These are phyloP conservation scores for Sphaerulina populicola DNA, from an alignment of 2,329 filamentous ascomycete genomes.

Conservation along the genomic window DNA sequence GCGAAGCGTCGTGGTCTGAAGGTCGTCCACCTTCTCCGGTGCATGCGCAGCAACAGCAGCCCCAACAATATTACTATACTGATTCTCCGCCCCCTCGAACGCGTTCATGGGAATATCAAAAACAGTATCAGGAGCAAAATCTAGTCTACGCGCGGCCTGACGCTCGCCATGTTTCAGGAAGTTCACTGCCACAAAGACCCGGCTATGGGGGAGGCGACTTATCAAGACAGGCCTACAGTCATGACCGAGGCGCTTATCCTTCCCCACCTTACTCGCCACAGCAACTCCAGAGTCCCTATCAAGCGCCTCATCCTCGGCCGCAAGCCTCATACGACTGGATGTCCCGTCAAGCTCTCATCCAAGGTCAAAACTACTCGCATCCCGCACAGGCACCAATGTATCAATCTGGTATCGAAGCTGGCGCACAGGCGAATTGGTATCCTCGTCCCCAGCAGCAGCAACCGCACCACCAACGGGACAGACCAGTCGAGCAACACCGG, in stretches of 20 bases:
- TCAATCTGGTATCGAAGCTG: conserved; percentile 3
- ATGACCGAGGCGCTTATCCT: neutral
- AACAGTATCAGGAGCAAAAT: conserved; percentile 6
- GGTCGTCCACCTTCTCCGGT: neutral
- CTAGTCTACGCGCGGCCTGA: neutral
- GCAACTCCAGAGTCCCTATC: neutral
- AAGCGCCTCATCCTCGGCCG: neutral
- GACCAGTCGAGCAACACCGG: neutral
- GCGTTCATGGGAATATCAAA: conserved; percentile 1
- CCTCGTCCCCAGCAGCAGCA: conserved; percentile 3
- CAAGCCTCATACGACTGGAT: conserved; percentile 2
- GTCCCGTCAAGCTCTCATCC: neutral
- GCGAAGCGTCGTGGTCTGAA: neutral
- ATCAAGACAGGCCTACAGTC: neutral
- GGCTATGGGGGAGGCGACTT: neutral
- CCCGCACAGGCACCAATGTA: conserved; percentile 5
- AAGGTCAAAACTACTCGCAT: conserved; percentile 9
- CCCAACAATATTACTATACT: conserved; percentile 12
- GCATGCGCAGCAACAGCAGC: conserved; percentile 2
- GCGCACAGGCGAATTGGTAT: neutral
- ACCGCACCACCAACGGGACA: neutral
- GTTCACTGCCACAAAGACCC: neutral
- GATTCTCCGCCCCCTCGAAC: conserved; percentile 3
- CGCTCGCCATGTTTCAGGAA: neutral
- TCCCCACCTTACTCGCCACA: neutral